A percentile compares a stretch with the other conserved stretches of the same genome.
Conservation (phyloP, 495 filamentous ascomycete species). For the Daldinia bambusicola region DNA sequence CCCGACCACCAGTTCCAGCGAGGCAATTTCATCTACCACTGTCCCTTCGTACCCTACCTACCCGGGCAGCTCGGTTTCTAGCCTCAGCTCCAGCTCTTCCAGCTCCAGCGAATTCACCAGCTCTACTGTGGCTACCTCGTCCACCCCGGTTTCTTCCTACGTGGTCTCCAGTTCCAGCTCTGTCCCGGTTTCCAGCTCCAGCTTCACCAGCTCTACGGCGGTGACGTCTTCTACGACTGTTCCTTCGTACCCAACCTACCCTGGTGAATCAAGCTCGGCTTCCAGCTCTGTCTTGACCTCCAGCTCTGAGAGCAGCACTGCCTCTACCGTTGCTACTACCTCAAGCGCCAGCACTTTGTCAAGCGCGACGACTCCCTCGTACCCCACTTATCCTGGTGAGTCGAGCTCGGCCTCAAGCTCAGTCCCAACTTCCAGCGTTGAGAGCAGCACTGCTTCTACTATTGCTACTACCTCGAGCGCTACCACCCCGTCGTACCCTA, state of each 20-base stretch:
- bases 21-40: conserved; percentile 34
- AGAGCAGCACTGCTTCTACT: no score
- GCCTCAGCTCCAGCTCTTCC: not conserved
- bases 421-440: no score
- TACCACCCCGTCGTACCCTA: not conserved
- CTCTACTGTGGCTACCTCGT: not conserved
- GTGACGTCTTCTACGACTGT: conserved; percentile 42
- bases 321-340: not conserved
- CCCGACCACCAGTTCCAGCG: not conserved
- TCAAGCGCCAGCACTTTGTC: not conserved
- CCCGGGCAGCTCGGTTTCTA: conserved; percentile 20
- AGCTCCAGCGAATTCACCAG: conserved; percentile 11
- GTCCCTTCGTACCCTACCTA: conserved; percentile 39
- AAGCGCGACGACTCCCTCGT: not conserved
- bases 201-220: not conserved
- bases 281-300: not conserved
- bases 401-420: conserved; percentile 5
- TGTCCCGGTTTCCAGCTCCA: not conserved
- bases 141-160: not conserved
- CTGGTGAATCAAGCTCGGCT: not conserved
- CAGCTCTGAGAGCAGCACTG: not conserved
- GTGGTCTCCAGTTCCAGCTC: not conserved
- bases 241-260: conserved; percentile 30
- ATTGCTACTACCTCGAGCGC: no score
- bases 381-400: not conserved